Conservation (phyloP, 1,284 basidiomycete species). For the Ganoderma resinaceum region DNA sequence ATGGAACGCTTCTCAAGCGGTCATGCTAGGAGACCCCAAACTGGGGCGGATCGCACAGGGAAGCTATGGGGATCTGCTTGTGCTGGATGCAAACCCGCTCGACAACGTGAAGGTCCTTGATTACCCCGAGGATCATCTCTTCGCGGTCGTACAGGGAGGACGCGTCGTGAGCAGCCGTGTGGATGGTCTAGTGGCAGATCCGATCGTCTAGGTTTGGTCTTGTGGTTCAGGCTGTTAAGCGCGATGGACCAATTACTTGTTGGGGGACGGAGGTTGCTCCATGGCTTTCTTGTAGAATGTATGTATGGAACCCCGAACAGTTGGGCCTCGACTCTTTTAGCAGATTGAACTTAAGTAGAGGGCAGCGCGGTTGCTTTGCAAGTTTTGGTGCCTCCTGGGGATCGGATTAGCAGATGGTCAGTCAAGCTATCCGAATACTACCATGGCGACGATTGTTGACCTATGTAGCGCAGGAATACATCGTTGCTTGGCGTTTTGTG, state of each 20-base stretch:
- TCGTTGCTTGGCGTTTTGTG: background rate
- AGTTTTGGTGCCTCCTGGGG: too few relatives aligned
- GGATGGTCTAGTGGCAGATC: conserved; percentile 1
- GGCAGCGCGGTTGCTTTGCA: too few relatives aligned
- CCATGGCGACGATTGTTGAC: too few relatives aligned
- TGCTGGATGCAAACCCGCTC: conserved; percentile 52
- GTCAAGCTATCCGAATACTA: too few relatives aligned
- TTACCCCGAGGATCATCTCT: conserved; percentile 41
- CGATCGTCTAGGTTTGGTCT: background rate
- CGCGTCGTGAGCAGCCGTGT: conserved; percentile 43
- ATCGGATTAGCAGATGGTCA: too few relatives aligned
- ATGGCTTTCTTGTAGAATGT: too few relatives aligned
- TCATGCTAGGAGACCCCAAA: conserved; percentile 45
- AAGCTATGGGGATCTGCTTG: conserved; percentile 49
- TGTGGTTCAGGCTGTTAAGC: background rate
- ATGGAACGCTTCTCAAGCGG: conserved; percentile 26
- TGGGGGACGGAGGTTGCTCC: too few relatives aligned
- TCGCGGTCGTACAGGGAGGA: conserved; percentile 42
- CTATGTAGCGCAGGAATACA: background rate
- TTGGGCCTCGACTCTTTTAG: too few relatives aligned
- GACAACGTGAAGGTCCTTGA: conserved; percentile 53
- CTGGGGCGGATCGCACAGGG: conserved; percentile 36
- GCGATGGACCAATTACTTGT: too few relatives aligned
- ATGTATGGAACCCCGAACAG: too few relatives aligned
- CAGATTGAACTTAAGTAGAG: too few relatives aligned